Base-by-base conservation (phyloP, 345 rosid species). In the Sonneratia alba region DNA sequence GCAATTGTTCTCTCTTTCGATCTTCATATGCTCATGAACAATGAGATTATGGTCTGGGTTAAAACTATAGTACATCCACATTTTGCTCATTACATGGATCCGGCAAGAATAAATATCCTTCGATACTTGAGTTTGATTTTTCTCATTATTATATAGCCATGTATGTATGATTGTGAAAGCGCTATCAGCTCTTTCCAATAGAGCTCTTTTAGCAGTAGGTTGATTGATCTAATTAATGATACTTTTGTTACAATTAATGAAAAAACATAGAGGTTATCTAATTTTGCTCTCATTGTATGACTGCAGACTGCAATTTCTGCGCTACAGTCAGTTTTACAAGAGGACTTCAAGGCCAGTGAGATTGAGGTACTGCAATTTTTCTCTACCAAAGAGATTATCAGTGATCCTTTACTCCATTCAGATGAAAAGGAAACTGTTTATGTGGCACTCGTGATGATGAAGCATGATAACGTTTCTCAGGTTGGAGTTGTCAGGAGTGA, bases 301-400 rank as follows among this genome's bases (percentile, higher is more conserved):
- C 11, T 72, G 38, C 68, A 87, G 91, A 87, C 91, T 77, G 83
- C 87, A 7, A 85, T 85, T 70, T 87, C 89, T 76, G 87, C 89
- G 59, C 66, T 87, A 79, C 91, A 85, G 77, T 87, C 91, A n/a
- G 87, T 87, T 36, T 83, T 87, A 10, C 91, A 87, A 72, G 91
- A 87, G 81, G 91, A 87, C 72, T 87, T 87, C 76, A 87, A 87
- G 81, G 87, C 91, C 16, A 87, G 81, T 45, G 91, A 85, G 83
- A 87, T 87, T 12, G 91, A 87, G 91, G 91, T 87, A 85, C 49
- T 43, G 5, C 2, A 12, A 32, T 67, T 32, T 22, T 62, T 18
- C 66, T 62, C 19, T 32, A 34, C 66, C 7, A 14, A 24, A 24
- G 15, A 62, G 38, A 62, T 27, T 34, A 15, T 34, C 18, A 34